Base-by-base conservation (phyloP, 2,329 filamentous ascomycete genomes). In the Talaromyces sp. region DNA sequence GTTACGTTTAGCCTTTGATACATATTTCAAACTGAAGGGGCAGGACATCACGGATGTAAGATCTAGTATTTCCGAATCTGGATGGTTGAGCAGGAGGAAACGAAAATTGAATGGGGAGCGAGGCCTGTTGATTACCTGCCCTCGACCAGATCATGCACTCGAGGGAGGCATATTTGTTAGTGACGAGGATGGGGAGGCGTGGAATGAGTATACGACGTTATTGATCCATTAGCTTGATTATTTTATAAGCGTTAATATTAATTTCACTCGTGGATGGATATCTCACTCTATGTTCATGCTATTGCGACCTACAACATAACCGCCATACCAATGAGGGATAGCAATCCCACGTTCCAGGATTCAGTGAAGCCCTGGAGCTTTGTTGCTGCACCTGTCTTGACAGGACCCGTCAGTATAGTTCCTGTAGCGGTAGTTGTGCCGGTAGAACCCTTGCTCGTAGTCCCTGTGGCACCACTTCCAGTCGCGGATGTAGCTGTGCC, bases 401-500 rank as follows among this genome's bases (percentile, higher is more conserved):
- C 37, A 19, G 61, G 25, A 47, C 35, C 41, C 6, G 61, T 19
- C 25, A 31, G 17, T 17, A 54, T 17, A 9, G 49, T 41, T 6
- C 61, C 61, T 15, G 49, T 62, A n/a, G 61, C 17, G 0, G 60
- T 52, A 45, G 47, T 41, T 2, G 47, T 50, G 3, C 45, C 31
- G 3, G 58, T 49, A 19, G 56, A 6, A 45, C 37, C 47, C 15
- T 50, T 45, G 41, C 39, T 22, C 7, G 31, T 11, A 3, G 50
- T 35, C 4, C 47, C 60, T 7, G 33, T 50, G 43, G 25, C 39
- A n/a, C 61, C 37, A 22, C 10, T 31, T 15, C 27, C 43, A 41
- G 52, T 39, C 3, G 54, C 62, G 19, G 47, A 27, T 15, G 61
- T 31, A 47, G 13, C 52, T n/a, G 62, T 64, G 3, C n/a, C 54